Conservation (phyloP, 108 stramenopile genomes). For the Cylindrotheca closterium region DNA sequence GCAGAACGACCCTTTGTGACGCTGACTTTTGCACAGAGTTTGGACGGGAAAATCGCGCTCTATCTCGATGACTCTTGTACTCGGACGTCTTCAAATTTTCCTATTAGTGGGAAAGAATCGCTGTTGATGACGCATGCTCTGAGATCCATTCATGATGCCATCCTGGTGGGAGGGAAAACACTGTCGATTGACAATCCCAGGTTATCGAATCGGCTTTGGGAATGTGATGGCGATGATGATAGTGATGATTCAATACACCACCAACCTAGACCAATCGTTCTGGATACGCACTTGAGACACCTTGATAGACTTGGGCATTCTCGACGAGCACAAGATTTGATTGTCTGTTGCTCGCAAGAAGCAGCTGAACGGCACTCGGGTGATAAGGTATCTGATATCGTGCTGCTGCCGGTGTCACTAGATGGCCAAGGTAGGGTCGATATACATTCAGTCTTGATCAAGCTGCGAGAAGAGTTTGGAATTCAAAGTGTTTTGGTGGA, state of each 20-base stretch:
- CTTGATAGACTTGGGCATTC: conserved; percentile 6
- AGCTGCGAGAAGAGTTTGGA: conserved; percentile 39
- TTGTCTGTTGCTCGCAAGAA: conserved; percentile 39
- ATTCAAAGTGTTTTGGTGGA: conserved; percentile 81
- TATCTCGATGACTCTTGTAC: conserved; percentile 7
- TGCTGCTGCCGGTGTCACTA: conserved; percentile 48
- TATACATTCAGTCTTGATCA: conserved; percentile 43
- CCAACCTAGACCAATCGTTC: conserved; percentile 72
- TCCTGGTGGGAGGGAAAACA: conserved; percentile 75
- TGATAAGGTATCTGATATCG: conserved; percentile 26
- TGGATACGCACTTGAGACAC: conserved; percentile 64
- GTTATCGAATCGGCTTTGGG: conserved; percentile 70
- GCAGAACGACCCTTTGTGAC: conserved; percentile 59
- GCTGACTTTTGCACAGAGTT: conserved; percentile 70
- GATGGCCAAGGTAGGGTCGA: conserved; percentile 38
- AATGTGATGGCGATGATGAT: neutral
- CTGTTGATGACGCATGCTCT: conserved; percentile 68
- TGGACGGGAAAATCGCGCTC: conserved; percentile 75
- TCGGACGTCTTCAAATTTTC: conserved; percentile 45
- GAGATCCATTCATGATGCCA: conserved; percentile 74
- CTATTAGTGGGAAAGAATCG: conserved; percentile 59
- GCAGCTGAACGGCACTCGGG: conserved; percentile 15
- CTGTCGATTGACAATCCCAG: conserved; percentile 69
- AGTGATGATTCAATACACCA: too few species aligned
- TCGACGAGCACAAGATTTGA: conserved; percentile 23